These are phyloP conservation scores for Schizophyllum amplum DNA, from an alignment of 1,284 basidiomycete species.

Conservation along the genomic window DNA sequence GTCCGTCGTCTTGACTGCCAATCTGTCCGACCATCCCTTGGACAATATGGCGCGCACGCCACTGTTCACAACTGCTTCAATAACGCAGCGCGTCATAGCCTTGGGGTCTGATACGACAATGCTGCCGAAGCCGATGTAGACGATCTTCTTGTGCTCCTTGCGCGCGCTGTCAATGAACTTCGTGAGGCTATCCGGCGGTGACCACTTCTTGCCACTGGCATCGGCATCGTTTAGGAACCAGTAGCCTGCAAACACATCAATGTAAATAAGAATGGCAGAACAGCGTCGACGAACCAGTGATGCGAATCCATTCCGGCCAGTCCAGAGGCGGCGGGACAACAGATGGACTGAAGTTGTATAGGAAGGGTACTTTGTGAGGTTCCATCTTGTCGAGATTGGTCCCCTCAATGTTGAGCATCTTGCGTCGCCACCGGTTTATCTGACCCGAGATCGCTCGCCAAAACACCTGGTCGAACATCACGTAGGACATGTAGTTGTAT, in stretches of 20 bases:
- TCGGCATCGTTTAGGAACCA: slow-evolving; percentile 94
- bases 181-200: slow-evolving; percentile 72
- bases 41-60: slow-evolving; percentile 89
- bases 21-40: slow-evolving; percentile 95
- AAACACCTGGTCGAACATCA: slow-evolving; percentile 96
- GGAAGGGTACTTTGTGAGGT: slow-evolving; percentile 92
- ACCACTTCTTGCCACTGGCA: slow-evolving; percentile 81
- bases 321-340: slow-evolving; percentile 88
- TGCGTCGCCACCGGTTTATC: slow-evolving; percentile 89
- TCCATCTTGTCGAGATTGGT: slow-evolving; percentile 92
- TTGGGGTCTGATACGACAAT: slow-evolving; percentile 95
- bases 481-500: slow-evolving; percentile 97
- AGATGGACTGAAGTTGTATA: slow-evolving; percentile 93
- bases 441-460: slow-evolving; percentile 93
- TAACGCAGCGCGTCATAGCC: slow-evolving; percentile 83
- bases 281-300: slow-evolving; percentile 58
- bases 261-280: not conserved
- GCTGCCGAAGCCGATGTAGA: slow-evolving; percentile 98
- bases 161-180: slow-evolving; percentile 79
- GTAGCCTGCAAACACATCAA: slow-evolving; percentile 51
- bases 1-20: slow-evolving; percentile 60
- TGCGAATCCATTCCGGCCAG: slow-evolving; percentile 98
- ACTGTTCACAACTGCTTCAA: slow-evolving; percentile 80
- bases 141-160: slow-evolving; percentile 74
- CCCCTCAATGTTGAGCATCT: slow-evolving; percentile 66